These are phyloP conservation scores for Parathielavia appendiculata DNA, from an alignment of 495 filamentous ascomycete species.

Conservation along the genomic window DNA sequence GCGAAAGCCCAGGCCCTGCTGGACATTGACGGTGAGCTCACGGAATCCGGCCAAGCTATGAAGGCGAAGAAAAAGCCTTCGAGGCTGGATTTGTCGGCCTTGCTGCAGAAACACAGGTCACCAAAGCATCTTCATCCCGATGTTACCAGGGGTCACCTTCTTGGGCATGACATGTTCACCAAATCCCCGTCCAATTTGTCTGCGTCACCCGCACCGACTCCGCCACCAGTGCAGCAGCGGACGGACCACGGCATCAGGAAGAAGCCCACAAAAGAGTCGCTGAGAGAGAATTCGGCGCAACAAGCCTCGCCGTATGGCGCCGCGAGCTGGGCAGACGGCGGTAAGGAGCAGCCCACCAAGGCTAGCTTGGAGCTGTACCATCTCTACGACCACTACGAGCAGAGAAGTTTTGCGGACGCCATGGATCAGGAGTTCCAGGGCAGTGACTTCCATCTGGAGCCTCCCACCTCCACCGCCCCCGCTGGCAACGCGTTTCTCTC, in stretches of 20 bases:
- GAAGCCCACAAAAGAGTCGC: conserved; percentile 33
- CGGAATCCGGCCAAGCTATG: conserved; percentile 15
- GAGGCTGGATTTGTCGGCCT: conserved; percentile 43
- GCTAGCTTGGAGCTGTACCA: conserved; percentile 35
- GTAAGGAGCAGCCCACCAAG: conserved; percentile 21
- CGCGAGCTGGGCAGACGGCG: neutral
- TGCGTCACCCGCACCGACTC: conserved; percentile 27
- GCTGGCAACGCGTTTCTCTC: conserved; percentile 18
- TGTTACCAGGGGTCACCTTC: conserved; percentile 15
- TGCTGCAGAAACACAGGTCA: conserved; percentile 21
- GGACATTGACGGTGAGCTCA: conserved; percentile 36
- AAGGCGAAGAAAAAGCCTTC: conserved; percentile 46
- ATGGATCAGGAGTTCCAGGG: conserved; percentile 31
- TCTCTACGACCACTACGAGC: conserved; percentile 52
- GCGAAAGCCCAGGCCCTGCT: conserved; percentile 39
- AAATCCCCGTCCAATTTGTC: conserved; percentile 42
- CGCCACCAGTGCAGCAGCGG: conserved; percentile 27
- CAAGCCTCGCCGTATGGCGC: neutral
- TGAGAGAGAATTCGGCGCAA: conserved; percentile 22
- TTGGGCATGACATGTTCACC: conserved; percentile 30
- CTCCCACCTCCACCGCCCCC: conserved; percentile 14
- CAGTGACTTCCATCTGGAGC: conserved; percentile 5
- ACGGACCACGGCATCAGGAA: conserved; percentile 24
- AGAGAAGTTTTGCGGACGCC: conserved; percentile 40
- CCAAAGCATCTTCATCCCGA: conserved; percentile 24